A percentile compares a stretch with the other conserved stretches of the same genome.
These are phyloP conservation scores for Cryptococcus hybrid DNA, from an alignment of 1,284 basidiomycete genomes.

Conservation along the genomic window DNA sequence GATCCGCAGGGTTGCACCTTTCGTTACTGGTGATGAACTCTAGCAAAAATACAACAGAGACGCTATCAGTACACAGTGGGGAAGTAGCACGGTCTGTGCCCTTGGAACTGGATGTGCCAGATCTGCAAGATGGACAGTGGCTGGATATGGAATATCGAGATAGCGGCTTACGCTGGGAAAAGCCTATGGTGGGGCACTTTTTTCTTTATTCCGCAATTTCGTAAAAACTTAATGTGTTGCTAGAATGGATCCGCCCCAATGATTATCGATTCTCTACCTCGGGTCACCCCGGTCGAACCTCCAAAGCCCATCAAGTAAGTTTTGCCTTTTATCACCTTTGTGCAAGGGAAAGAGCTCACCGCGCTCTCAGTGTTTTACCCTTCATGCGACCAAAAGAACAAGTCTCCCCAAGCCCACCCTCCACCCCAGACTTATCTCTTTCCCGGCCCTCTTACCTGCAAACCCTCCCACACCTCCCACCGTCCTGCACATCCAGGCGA, in stretches of 20 bases:
- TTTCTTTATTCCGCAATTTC: background rate
- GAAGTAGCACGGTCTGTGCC: slow-evolving; percentile 18
- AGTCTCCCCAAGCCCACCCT: slow-evolving; percentile 22
- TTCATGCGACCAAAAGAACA: slow-evolving; percentile 17
- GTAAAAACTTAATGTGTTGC: background rate
- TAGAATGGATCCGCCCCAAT: slow-evolving; percentile 35
- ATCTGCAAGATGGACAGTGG: slow-evolving; percentile 7
- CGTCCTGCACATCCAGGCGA: slow-evolving; percentile 20
- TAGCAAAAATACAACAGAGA: slow-evolving; percentile 17
- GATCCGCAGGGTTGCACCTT: slow-evolving; percentile 29
- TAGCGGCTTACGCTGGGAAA: slow-evolving; percentile 16
- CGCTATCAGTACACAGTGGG: slow-evolving; percentile 42
- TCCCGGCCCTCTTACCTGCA: slow-evolving; percentile 32
- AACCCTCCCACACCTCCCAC: slow-evolving; percentile 16
- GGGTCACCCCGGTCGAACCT: slow-evolving; percentile 37
- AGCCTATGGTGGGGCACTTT: slow-evolving; percentile 13
- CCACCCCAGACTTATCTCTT: slow-evolving; percentile 7
- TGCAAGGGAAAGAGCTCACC: slow-evolving; percentile 4
- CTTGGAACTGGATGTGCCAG: slow-evolving; percentile 2
- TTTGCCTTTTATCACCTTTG: background rate
- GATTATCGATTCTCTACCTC: slow-evolving; percentile 39
- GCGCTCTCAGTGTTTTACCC: slow-evolving; percentile 12
- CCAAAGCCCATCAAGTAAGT: slow-evolving; percentile 37
- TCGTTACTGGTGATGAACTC: slow-evolving; percentile 22
- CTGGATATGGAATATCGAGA: slow-evolving; percentile 20